These are phyloP conservation scores for Chaetomiaceae sp. DNA, from an alignment of 2,329 filamentous ascomycete species.

Conservation along the genomic window DNA sequence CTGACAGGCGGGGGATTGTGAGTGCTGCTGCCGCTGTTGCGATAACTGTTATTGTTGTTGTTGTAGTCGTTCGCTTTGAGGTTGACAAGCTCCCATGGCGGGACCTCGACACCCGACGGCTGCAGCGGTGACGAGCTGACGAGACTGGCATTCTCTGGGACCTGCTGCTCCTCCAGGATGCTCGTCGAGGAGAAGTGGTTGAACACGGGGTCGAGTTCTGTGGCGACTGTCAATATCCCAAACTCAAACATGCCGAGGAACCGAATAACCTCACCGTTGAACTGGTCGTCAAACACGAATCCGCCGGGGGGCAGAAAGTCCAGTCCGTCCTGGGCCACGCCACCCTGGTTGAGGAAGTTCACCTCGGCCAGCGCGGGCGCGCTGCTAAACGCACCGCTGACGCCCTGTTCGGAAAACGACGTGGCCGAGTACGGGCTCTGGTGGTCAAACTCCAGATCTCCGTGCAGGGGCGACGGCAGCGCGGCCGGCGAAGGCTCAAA, in stretches of 20 bases:
- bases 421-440: conserved; percentile 19
- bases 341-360: conserved; percentile 29
- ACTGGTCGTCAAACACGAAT: conserved; percentile 11
- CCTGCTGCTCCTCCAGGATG: conserved; percentile 16
- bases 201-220: conserved; percentile 14
- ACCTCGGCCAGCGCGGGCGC: conserved; percentile 26
- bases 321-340: conserved; percentile 20
- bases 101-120: conserved; percentile 33
- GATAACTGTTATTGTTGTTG: not conserved
- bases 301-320: conserved; percentile 32
- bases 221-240: not conserved
- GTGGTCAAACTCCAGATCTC: conserved; percentile 39
- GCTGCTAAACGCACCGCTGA: conserved; percentile 31
- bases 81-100: conserved; percentile 41
- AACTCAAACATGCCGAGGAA: not conserved
- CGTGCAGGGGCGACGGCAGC: conserved; percentile 42
- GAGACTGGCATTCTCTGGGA: conserved; percentile 25
- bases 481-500: conserved; percentile 32
- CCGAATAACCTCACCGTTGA: conserved; percentile 29
- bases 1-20: not conserved
- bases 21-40: too few species aligned
- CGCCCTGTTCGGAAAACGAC: conserved; percentile 30
- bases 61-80: conserved; percentile 19
- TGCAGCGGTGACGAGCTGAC: conserved; percentile 37
- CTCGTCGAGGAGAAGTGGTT: conserved; percentile 7